Base-by-base conservation (phyloP, 2,329 filamentous ascomycete genomes). In the Byssoonygena ceratinophila region DNA sequence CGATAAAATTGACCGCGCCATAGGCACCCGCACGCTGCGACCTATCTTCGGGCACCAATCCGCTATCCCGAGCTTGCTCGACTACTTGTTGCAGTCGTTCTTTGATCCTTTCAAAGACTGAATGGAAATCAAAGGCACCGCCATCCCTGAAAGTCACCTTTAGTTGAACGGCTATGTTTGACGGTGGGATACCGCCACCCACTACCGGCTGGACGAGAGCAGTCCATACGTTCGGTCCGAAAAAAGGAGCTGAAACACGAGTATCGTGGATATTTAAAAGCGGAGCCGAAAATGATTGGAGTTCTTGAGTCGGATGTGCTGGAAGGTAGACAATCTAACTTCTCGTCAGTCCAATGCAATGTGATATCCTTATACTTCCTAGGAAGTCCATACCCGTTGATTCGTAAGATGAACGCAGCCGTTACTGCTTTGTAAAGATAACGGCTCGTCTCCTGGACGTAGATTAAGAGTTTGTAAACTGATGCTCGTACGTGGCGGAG, bases 81-180 rank as follows among this genome's bases (percentile, higher is more conserved):
- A 89, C 80, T 6, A 83, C 87, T 61, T 96, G 87, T 58, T 84
- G 79, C 52, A 95, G 72, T 5, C 88, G 79, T 64, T 94, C 90
- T 64, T 87, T 89, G 58, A 96, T 82, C 52, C 85, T 77, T 61
- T 94, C 87, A 63, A 90, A 95, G 49, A 80, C 80, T 47, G 81
- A 79, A 61, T 90, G 84, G 64, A 94, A 97, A 60, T 95, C 89
- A 66, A 85, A 92, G 54, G 90, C 90, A n/a, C 91, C 91, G 40
- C 91, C 91, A 57, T 97, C 90, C 65, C 89, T 90, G 74, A 97
- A 97, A 20, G 84, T 89, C 61, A 96, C 77, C 66, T 86, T 89
- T 59, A 94, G 69, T 62, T 92, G 87, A 40, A 95, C 75, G 25
- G 83, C 81, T 16, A 83, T 78, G 56, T 87, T 77, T 20, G 84